A percentile compares a stretch with the other conserved stretches of the same genome.
Evolutionary conservation across 2,329 filamentous ascomycete species (phyloP).

Genomic region (Cladophialophora carrionii): DNA sequence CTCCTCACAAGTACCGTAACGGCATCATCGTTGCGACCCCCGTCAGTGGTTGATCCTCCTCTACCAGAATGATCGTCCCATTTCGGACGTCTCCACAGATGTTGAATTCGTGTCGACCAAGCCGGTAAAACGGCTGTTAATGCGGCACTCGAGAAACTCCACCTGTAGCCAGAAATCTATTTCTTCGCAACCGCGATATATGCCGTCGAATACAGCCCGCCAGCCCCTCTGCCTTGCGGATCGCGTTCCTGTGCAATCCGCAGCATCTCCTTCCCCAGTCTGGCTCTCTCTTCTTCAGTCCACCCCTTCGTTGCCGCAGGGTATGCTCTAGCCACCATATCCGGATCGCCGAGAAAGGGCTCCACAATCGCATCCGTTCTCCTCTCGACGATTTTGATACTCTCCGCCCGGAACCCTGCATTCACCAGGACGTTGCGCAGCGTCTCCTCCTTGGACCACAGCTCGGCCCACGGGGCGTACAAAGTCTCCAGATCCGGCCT

Average conservation of each 20-base stretch:
- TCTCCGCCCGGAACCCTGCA: conserved; percentile 15
- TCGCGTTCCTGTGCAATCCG: conserved; percentile 5
- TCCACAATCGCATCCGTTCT: conserved; percentile 12
- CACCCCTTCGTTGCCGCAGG: conserved; percentile 14
- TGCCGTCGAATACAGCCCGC: conserved; percentile 4
- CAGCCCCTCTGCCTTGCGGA: conserved; percentile 2
- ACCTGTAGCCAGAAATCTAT: neutral
- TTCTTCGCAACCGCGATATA: conserved; percentile 20
- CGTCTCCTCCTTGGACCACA: conserved; percentile 14
- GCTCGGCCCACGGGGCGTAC: conserved; percentile 15
- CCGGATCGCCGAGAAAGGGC: conserved; percentile 8
- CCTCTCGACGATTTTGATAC: conserved; percentile 16
- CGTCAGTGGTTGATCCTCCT: neutral
- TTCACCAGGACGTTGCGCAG: conserved; percentile 9
- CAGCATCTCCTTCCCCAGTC: conserved; percentile 12
- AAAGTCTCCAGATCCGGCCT: conserved; percentile 10
- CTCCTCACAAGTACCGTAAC: neutral
- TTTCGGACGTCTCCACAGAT: neutral
- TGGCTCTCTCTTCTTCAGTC: conserved; percentile 16
- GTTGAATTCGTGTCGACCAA: neutral
- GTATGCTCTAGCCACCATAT: conserved; percentile 11
- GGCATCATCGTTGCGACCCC: neutral
- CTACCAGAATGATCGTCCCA: neutral
- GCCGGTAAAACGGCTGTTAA: no score
- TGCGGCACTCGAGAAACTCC: neutral